These are phyloP conservation scores for Protoeuglena noctilucae DNA, from an alignment of 139 green algal genomes.

Conservation along the genomic window DNA sequence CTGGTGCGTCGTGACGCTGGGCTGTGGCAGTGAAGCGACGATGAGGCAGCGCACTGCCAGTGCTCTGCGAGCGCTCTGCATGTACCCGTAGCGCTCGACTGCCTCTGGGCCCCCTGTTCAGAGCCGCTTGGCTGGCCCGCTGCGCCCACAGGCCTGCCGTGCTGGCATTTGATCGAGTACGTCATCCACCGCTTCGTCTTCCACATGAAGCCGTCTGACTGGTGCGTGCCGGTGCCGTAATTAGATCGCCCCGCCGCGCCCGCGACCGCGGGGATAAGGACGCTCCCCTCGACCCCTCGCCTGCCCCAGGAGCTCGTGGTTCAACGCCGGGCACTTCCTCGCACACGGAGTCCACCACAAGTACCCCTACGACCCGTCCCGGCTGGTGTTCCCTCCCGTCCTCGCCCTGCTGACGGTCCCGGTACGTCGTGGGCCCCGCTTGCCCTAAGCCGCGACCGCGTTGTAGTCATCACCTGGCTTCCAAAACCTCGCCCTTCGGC, in stretches of 20 bases:
- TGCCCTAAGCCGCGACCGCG: neutral
- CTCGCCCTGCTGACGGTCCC: slow-evolving; percentile 30
- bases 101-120: too few species aligned
- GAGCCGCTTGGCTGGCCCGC: too few species aligned
- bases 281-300: too few species aligned
- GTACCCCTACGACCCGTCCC: slow-evolving; percentile 60
- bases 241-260: neutral
- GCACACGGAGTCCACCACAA: slow-evolving; percentile 96
- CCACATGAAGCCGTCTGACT: slow-evolving; percentile 35
- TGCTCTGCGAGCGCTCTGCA: too few species aligned
- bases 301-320: too few species aligned
- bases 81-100: too few species aligned
- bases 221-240: neutral
- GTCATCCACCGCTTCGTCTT: slow-evolving; percentile 80
- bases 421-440: neutral
- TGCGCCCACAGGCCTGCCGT: too few species aligned
- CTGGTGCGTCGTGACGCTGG: too few species aligned
- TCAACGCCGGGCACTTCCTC: slow-evolving; percentile 77
- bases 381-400: slow-evolving; percentile 84
- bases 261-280: neutral
- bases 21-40: too few species aligned
- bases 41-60: too few species aligned
- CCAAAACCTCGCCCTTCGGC: neutral
- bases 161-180: slow-evolving; percentile 88
- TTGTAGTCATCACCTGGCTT: neutral